phyloP scores from a whole-genome alignment of 2,329 filamentous ascomycete species.

The Lecanoromycetidae sp. region DNA sequence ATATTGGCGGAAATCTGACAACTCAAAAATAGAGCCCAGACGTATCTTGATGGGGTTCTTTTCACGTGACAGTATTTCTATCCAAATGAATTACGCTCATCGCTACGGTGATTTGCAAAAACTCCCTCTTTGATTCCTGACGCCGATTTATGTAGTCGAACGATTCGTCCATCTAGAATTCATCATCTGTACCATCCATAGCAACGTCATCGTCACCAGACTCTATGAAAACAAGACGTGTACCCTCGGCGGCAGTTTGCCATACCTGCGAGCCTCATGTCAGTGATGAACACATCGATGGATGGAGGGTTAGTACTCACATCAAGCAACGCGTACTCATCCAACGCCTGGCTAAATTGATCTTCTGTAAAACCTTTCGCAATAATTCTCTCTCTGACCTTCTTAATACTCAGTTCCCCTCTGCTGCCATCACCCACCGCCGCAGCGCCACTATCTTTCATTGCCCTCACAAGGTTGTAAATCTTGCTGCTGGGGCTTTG shows the following conservation, averaged over 20 bases:
- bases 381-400: constrained; percentile 80
- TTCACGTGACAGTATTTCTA: too few relatives aligned
- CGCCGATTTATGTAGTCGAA: not conserved
- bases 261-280: constrained; percentile 26
- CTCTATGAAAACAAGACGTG: constrained; percentile 43
- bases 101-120: too few relatives aligned
- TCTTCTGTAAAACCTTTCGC: constrained; percentile 95
- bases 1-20: too few relatives aligned
- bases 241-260: constrained; percentile 44
- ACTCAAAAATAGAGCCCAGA: too few relatives aligned
- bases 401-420: constrained; percentile 71
- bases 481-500: constrained; percentile 79
- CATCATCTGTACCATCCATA: constrained; percentile 22
- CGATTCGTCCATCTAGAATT: constrained; percentile 2
- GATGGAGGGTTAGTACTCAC: constrained; percentile 48
- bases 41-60: too few relatives aligned
- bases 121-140: too few relatives aligned
- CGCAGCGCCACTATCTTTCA: constrained; percentile 73
- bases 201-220: constrained; percentile 36
- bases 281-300: constrained; percentile 20
- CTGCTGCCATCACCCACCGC: constrained; percentile 60
- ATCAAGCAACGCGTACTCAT: constrained; percentile 79
- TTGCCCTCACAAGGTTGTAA: constrained; percentile 81
- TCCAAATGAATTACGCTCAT: too few relatives aligned
- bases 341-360: constrained; percentile 73